Evolutionary conservation across 2,329 filamentous ascomycete genomes (phyloP).

Genomic region (Neurospora sp.): DNA sequence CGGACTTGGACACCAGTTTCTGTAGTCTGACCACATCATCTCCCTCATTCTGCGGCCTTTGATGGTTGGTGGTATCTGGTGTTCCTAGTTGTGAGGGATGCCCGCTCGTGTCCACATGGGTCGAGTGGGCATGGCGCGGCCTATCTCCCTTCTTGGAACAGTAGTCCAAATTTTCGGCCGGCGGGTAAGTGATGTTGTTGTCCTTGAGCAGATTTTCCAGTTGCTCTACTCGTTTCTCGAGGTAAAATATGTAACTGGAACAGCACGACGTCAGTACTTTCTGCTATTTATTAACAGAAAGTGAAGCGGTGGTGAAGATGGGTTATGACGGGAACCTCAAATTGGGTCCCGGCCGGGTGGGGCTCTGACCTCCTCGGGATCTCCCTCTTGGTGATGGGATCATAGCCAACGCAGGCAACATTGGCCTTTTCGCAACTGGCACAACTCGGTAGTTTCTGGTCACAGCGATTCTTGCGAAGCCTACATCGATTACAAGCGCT

Average conservation of each 20-base stretch:
- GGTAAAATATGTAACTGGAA: conserved; percentile 83
- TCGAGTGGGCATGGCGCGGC: conserved; percentile 22
- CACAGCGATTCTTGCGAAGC: conserved; percentile 86
- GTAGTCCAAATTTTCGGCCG: conserved; percentile 59
- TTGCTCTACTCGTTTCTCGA: conserved; percentile 77
- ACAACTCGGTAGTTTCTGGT: conserved; percentile 85
- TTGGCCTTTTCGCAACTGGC: conserved; percentile 87
- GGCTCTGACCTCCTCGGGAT: conserved; percentile 75
- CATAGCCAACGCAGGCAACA: conserved; percentile 87
- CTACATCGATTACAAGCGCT: conserved; percentile 91
- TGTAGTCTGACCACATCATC: conserved; percentile 50
- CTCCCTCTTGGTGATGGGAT: conserved; percentile 91
- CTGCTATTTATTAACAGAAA: conserved; percentile 1
- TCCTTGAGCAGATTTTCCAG: conserved; percentile 65
- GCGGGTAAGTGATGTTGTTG: conserved; percentile 61
- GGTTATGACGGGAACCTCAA: not conserved
- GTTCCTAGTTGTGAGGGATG: conserved; percentile 23
- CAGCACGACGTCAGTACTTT: not conserved
- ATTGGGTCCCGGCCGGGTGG: not conserved
- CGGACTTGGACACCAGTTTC: conserved; percentile 51
- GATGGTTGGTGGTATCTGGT: conserved; percentile 10
- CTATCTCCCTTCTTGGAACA: conserved; percentile 40
- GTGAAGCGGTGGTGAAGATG: not conserved
- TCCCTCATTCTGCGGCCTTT: conserved; percentile 36
- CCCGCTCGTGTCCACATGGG: conserved; percentile 23